Evolutionary conservation across 805 yeast species (phyloP).

Genomic region (Saturnispora sanitii): DNA sequence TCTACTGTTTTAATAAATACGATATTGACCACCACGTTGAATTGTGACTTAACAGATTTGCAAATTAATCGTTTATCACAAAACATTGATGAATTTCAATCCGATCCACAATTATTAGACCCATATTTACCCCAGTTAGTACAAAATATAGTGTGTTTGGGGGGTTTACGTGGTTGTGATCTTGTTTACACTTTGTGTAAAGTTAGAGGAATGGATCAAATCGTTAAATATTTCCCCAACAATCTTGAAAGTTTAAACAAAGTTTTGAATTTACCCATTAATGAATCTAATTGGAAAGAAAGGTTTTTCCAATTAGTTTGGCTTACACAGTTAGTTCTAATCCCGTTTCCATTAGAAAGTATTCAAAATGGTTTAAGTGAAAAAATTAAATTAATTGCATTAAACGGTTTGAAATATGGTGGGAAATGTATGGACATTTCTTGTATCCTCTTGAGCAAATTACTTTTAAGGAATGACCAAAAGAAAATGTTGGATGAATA

Average conservation of each 20-base stretch:
- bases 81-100: background rate
- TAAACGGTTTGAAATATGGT: conserved; percentile 29
- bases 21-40: too few relatives aligned
- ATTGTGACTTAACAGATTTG: background rate
- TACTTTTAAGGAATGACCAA: conserved; percentile 42
- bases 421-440: conserved; percentile 54
- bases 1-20: too few relatives aligned
- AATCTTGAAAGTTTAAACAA: background rate
- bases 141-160: background rate
- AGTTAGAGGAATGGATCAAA: background rate
- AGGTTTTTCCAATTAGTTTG: conserved; percentile 49
- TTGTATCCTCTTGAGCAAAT: conserved; percentile 40
- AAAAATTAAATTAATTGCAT: conserved; percentile 29
- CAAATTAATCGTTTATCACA: background rate
- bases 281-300: conserved; percentile 7
- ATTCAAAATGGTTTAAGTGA: conserved; percentile 28
- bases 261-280: background rate
- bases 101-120: background rate
- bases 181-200: conserved; percentile 2
- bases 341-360: conserved; percentile 56
- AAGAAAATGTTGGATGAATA: conserved; percentile 18
- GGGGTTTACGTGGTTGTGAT: background rate
- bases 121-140: background rate
- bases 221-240: background rate
- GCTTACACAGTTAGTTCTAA: conserved; percentile 59